Base-by-base conservation (phyloP, 768 basidiomycete species). In the Hericium rajendrae region DNA sequence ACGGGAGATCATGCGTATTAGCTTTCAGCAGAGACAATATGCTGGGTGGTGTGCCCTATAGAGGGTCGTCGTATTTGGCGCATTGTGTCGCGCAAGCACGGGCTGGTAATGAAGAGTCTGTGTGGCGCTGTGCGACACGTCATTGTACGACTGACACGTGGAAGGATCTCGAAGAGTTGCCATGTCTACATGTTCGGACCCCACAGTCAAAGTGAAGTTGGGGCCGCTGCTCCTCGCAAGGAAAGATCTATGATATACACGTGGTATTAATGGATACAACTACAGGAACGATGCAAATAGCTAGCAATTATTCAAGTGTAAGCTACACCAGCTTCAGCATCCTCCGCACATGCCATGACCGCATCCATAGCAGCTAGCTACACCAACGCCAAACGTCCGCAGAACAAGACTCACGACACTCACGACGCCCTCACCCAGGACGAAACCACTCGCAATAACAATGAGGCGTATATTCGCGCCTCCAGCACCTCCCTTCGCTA, bases 391-490 rank as follows among this genome's bases (percentile, higher is more conserved):
- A 38, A 78, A 77, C 37, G 85, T 90, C 60, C 83, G 82, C 59
- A 97, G 70, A 6, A 85, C 64, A 51, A 98, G 74, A 13, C 88
- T 82, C 28, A 94, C 70, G 49, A 98, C 78, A 66, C 93, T 94
- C 43, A 90, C 76, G 38, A 97, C 84, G 2, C 95, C 95, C 68
- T 98, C 95, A 18, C 95, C 95, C 16, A 98, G 75, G 24, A 98
- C 94, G 68, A 98, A 97, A 3, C 95, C 95, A 69, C 89, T 92
- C 6, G 94, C 95, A 41, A 95, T 76, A 24, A 97, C 82, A 64
- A 98, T 86, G 38, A 94, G 72, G 37, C 80, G 74, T 57, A 93
- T 90, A 58, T 86, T 85, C 56, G 75, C 74, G 26, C 72, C 71
- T 58, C 80, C 78, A 15, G 67, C 63, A 59, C 76, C 80, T 24